phyloP scores from a whole-genome alignment of 148 eudicot genomes.

The Silene latifolia region DNA sequence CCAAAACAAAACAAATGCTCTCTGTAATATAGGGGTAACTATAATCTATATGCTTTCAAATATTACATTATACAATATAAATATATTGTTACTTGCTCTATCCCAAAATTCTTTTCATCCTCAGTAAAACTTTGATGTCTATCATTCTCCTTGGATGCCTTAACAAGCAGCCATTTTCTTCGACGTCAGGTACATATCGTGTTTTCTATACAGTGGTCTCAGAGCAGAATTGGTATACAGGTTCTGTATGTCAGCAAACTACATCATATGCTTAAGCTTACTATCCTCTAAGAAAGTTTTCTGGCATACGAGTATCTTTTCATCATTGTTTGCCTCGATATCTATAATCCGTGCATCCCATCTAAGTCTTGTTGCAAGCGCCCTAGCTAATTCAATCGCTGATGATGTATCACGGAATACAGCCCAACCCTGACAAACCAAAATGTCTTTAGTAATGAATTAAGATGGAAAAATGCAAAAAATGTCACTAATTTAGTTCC shows the following conservation, averaged over 20 bases:
- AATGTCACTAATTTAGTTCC: not conserved
- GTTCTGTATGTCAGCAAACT: conserved; percentile 1
- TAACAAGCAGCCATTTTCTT: not conserved
- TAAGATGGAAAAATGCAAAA: not conserved
- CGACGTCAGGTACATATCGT: not conserved
- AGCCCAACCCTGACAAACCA: conserved; percentile 69
- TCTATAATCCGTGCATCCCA: conserved; percentile 86
- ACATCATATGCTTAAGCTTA: conserved; percentile 19
- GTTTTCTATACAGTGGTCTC: conserved; percentile 13
- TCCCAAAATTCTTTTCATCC: not conserved
- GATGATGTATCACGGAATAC: conserved; percentile 57
- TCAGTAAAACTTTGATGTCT: not conserved
- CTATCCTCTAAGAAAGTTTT: conserved; percentile 45
- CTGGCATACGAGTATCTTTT: conserved; percentile 69
- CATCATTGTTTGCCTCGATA: conserved; percentile 56
- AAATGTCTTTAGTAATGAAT: not conserved
- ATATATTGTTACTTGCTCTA: not conserved
- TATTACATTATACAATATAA: conserved; percentile 1
- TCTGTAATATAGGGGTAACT: not conserved
- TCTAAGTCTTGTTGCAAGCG: conserved; percentile 49
- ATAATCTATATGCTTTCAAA: not conserved
- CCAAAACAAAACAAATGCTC: not conserved
- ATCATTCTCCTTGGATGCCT: not conserved
- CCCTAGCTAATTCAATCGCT: conserved; percentile 60
- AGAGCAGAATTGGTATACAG: not conserved